A percentile compares a stretch with the other conserved stretches of the same genome.
These are phyloP conservation scores for Larix kaempferi DNA, from an alignment of 75 land plant species.

Conservation along the genomic window DNA sequence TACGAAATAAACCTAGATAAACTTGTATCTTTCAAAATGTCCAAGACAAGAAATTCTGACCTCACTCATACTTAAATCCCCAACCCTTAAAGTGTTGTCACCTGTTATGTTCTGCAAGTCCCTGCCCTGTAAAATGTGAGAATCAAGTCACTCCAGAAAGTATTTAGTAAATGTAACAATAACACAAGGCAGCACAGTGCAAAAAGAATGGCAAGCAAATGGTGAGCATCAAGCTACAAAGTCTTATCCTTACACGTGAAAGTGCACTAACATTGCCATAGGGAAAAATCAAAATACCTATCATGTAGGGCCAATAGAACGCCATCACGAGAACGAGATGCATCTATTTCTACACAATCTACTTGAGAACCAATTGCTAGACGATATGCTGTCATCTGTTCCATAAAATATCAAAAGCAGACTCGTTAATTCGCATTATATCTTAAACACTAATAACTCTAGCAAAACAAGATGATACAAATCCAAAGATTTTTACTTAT, in stretches of 20 bases:
- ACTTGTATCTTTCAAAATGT: not conserved
- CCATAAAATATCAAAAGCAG: conserved; percentile 2
- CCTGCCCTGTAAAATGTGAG: conserved; percentile 73
- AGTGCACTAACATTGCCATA: not conserved
- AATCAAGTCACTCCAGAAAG: conserved; percentile 22
- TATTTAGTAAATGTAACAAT: not conserved
- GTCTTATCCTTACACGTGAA: not conserved
- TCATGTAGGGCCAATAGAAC: conserved; percentile 84
- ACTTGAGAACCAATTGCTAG: conserved; percentile 60
- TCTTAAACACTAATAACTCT: no score
- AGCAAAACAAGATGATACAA: no score
- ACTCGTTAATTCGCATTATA: not conserved
- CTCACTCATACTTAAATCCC: conserved; percentile 56
- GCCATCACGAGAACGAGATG: conserved; percentile 85
- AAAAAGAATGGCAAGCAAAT: not conserved
- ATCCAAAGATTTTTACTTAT: no score
- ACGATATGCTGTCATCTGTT: conserved; percentile 61
- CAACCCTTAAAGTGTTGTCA: conserved; percentile 57
- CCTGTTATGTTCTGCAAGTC: conserved; percentile 87
- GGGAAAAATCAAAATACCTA: conserved; percentile 39
- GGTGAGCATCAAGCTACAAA: not conserved
- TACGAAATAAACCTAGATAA: not conserved
- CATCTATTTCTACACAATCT: conserved; percentile 88
- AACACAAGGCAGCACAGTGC: no score
- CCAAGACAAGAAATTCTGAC: conserved; percentile 25